Evolutionary conservation across 768 basidiomycete species (phyloP), one percentile per base, ranked within the genome.

Genomic region (Myochromella boudieri): DNA sequence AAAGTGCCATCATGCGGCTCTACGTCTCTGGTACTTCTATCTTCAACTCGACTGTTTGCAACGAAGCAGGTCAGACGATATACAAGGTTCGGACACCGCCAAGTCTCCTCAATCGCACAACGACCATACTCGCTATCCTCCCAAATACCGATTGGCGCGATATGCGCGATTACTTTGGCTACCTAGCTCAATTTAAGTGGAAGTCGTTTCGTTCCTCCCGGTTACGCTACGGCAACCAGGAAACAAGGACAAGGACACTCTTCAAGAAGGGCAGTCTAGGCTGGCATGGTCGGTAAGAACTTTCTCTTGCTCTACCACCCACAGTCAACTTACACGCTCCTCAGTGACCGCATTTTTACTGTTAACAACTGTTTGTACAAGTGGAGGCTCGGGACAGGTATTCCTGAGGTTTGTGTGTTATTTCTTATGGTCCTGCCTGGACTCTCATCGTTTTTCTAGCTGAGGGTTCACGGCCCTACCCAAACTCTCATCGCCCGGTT

Each of bases 181-280:
- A 55, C 33, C 44, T 62, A 8, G 61, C 61, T 1, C 53, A 54
- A 26, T 54, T 59, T 29, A 51, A 57, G 26, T 62, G 59, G 59
- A 58, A 57, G 44, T 49, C 46, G 12, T 52, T 58, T 20, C 34
- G 46, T 8, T 55, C 59, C 26, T 60, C 57, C 8, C 41, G 33
- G 20, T 37, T 62, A 21, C 49, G 49, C 20, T 57, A 57, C 32
- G 40, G 44, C 5, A 51, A 54, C 25, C 36, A 49, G 15, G 59
- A 62, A 41, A 46, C 60, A 5, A 49, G 36, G 29, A 62, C 59
- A 3, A 40, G 56, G n/a, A 37, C 51, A 3, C 57, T 59, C 40
- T 62, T 62, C 49, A 55, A 44, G 45, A 62, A 62, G 52, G 39
- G 59, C 20, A 56, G 57, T 22, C 55, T 48, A 52, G 52, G 57